These are phyloP conservation scores for Globisporangium recalcitrans DNA, from an alignment of 352 stramenopile genomes.

Conservation along the genomic window DNA sequence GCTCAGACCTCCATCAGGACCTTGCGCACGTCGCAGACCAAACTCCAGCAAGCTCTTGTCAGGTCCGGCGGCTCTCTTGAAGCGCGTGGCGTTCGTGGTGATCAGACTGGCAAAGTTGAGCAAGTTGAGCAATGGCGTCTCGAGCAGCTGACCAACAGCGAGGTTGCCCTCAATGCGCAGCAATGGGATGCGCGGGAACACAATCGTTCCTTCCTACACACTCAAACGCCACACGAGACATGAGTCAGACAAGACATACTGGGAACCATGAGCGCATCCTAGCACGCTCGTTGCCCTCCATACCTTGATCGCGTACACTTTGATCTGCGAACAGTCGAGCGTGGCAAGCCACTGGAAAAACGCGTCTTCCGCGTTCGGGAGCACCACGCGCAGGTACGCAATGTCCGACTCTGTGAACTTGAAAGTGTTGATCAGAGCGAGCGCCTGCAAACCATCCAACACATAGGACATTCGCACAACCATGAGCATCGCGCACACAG, in stretches of 20 bases:
- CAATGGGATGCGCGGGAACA: slow-evolving; percentile 95
- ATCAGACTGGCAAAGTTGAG: slow-evolving; percentile 98
- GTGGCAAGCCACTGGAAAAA: slow-evolving; percentile 96
- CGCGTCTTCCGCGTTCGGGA: slow-evolving; percentile 85
- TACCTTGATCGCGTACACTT: slow-evolving; percentile 90
- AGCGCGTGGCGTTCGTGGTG: slow-evolving; percentile 96
- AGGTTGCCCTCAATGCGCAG: slow-evolving; percentile 92
- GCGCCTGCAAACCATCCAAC: slow-evolving; percentile 19
- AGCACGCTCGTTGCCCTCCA: neutral
- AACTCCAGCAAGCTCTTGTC: slow-evolving; percentile 91
- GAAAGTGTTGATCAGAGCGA: slow-evolving; percentile 93
- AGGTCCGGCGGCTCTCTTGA: slow-evolving; percentile 90
- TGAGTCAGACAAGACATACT: neutral
- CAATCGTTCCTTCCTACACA: slow-evolving; percentile 91
- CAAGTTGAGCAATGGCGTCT: slow-evolving; percentile 98
- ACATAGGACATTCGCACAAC: neutral
- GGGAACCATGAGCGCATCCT: neutral
- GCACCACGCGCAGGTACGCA: slow-evolving; percentile 87
- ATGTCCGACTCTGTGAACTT: slow-evolving; percentile 93
- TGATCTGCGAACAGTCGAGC: slow-evolving; percentile 91
- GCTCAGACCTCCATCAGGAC: slow-evolving; percentile 95
- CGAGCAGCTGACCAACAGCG: slow-evolving; percentile 94
- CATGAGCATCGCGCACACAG: neutral
- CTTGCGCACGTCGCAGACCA: slow-evolving; percentile 91
- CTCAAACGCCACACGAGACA: neutral